These are phyloP conservation scores for Aureobasidium sp. DNA, from an alignment of 2,329 filamentous ascomycete species.

Conservation along the genomic window DNA sequence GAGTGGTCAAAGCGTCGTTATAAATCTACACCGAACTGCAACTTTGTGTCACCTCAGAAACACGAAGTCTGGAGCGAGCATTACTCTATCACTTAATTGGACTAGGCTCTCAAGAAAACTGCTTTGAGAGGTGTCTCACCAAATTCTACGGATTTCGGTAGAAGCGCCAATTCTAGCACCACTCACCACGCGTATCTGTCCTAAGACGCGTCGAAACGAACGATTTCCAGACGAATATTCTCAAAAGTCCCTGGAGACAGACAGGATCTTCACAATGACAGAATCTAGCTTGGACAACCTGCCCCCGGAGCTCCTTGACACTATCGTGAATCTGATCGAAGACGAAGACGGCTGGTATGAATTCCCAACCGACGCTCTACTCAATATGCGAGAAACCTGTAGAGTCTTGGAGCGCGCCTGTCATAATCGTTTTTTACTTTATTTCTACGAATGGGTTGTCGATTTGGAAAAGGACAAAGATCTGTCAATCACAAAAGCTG, in stretches of 20 bases:
- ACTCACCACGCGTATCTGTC: too few species aligned
- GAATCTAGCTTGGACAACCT: background rate
- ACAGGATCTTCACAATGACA: background rate
- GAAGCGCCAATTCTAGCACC: too few species aligned
- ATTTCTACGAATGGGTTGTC: background rate
- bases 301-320: background rate
- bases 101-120: too few species aligned
- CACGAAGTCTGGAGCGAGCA: background rate
- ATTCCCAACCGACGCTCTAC: background rate
- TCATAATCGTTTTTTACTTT: background rate
- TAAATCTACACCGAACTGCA: background rate
- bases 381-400: background rate
- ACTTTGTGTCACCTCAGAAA: background rate
- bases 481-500: background rate
- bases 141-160: too few species aligned
- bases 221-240: too few species aligned
- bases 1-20: background rate
- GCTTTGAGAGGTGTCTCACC: too few species aligned
- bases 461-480: background rate
- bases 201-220: too few species aligned
- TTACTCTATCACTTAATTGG: too few species aligned
- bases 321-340: background rate
- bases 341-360: background rate
- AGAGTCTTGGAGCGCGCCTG: background rate
- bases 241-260: background rate